Evolutionary conservation across 129 eudicot species (phyloP), one percentile per base, ranked within the genome.

Genomic region (Pseudognaphalium luteoalbum): DNA sequence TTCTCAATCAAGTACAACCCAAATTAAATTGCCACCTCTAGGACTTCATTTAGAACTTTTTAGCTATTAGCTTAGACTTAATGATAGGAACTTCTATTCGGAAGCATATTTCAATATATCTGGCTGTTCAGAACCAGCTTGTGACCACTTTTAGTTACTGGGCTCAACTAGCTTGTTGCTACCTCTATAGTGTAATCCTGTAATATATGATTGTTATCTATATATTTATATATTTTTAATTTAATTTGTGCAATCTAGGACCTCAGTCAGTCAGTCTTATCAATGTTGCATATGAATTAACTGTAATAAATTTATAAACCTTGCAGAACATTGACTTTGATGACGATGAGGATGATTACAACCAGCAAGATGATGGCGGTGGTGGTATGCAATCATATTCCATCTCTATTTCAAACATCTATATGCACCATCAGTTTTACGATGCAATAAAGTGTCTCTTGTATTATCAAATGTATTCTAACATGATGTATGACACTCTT

Each of bases 291-390:
- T 16, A 28, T 69, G 34, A 41, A 50, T 60, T 66, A 37, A 44
- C n/a, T 74, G 4, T 17, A 28, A 25, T 25, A 0, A 63, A 62
- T 65, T 56, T 47, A 6, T 77, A 68, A 63, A 50, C 51, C 35
- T 9, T 79, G 72, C 88, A 90, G 96, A 76, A 52, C 12, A 3
- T 25, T 41, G 90, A 83, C 72, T 85, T 75, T 77, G 98, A 90
- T 71, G 98, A 93, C 9, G 96, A 93, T 74, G 98, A 93, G 35
- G 98, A 93, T 63, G 98, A 90, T 71, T 86, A 22, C 81, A 93
- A 93, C 78, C 70, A 66, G 87, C 61, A 29, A 10, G 97, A 84
- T 32, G 93, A 86, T 34, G 47, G 32, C 17, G 83, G 81, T 77
- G 96, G 84, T 87, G 86, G 93, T 92, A 87, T 72, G 87, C 51